phyloP scores from a whole-genome alignment of 352 stramenopile genomes.

The Phytophthora cryptogea region DNA sequence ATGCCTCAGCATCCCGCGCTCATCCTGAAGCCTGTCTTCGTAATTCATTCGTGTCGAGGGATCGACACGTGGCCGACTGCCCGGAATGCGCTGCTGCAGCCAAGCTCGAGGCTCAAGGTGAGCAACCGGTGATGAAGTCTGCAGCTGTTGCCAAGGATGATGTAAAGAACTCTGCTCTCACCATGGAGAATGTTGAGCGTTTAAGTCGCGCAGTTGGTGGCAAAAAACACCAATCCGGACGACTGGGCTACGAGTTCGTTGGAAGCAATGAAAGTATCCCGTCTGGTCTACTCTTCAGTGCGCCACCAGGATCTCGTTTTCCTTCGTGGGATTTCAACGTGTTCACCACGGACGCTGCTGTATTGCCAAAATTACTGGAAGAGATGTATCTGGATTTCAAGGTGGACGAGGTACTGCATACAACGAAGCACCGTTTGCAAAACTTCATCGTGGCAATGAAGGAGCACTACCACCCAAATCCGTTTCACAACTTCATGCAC shows the following conservation, averaged over 20 bases:
- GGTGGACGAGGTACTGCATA: slow-evolving; percentile 64
- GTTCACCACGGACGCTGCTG: slow-evolving; percentile 58
- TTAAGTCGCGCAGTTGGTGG: slow-evolving; percentile 16
- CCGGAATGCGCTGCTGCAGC: slow-evolving; percentile 38
- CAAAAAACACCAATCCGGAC: slow-evolving; percentile 31
- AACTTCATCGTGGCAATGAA: slow-evolving; percentile 86
- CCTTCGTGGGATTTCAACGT: slow-evolving; percentile 85
- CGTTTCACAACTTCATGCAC: slow-evolving; percentile 93
- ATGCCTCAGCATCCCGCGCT: slow-evolving; percentile 49
- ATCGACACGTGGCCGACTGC: slow-evolving; percentile 47
- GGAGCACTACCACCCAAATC: slow-evolving; percentile 86
- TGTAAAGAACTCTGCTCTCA: slow-evolving; percentile 5
- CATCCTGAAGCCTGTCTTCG: slow-evolving; percentile 57
- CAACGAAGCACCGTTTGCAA: slow-evolving; percentile 56
- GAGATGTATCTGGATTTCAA: slow-evolving; percentile 83
- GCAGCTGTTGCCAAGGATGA: slow-evolving; percentile 4
- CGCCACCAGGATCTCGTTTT: slow-evolving; percentile 34
- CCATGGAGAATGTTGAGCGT: slow-evolving; percentile 16
- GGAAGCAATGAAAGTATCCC: slow-evolving; percentile 15
- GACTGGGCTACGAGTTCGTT: slow-evolving; percentile 38
- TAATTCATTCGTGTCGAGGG: slow-evolving; percentile 62
- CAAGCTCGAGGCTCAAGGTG: slow-evolving; percentile 21
- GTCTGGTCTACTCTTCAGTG: slow-evolving; percentile 31
- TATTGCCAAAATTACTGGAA: slow-evolving; percentile 59
- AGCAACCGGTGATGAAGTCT: slow-evolving; percentile 1